Base-by-base conservation (phyloP, 805 yeast species). In the Cephaloascus fragrans region DNA sequence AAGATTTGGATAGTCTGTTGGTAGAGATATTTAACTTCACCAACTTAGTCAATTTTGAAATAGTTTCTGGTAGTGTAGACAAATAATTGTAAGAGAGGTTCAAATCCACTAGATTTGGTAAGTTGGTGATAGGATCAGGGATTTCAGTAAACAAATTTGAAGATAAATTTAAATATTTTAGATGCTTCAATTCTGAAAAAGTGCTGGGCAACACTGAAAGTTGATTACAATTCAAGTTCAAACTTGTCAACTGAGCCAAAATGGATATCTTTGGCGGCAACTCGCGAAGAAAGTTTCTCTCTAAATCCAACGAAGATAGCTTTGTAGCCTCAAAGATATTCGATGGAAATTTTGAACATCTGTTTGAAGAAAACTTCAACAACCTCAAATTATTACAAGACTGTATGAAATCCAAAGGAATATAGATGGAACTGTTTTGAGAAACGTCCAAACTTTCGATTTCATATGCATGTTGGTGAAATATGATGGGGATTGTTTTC, bases 381-480 rank as follows among this genome's bases (percentile, higher is more conserved):
- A 75, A 73, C 19, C 73, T 69, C 50, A 88, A 65, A 50, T 84
- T 84, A 32, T 77, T 72, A 47, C 95, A 85, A 18, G 82, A 75
- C 53, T 87, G 95, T 50, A 89, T 78, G 54, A 89, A 89, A 52
- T 88, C 96, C 40, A 77, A 62, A 0, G 97, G 95, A 26, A 89
- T 64, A 42, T 79, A 76, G 39, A 90, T 80, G 15, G 94, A 83
- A 3, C 96, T 95, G 54, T 89, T 89, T 45, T 82, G 77, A 2
- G 94, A 83, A 6, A 87, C 86, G 56, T 89, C 90, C 44, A 89
- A 66, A 44, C 80, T 71, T 48, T 83, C 83, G 41, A 89, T 86
- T 44, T 85, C 90, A 40, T 80, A 73, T 1, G 95, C 84, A 43
- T 77, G 84, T 47, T 77, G 83, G 53, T 82, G 87, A 45, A 89